These are phyloP conservation scores for Linaria vulgaris DNA, from an alignment of 257 asterid genomes.

Conservation along the genomic window DNA sequence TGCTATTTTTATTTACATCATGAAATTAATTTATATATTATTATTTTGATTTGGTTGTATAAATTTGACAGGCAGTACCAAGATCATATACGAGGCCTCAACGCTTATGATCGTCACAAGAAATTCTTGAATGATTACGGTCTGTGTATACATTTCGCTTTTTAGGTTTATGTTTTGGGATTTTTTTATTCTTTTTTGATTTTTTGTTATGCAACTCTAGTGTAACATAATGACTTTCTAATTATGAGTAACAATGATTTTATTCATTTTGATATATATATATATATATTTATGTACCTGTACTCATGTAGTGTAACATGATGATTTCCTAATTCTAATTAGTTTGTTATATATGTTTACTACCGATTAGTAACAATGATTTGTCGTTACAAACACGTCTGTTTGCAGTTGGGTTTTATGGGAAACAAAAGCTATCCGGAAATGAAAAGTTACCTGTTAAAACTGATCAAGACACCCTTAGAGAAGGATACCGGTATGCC, in stretches of 20 bases:
- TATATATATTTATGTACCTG: too few relatives aligned
- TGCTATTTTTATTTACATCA: neutral
- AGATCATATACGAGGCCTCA: constrained; percentile 87
- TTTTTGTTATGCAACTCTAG: too few relatives aligned
- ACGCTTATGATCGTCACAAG: constrained; percentile 96
- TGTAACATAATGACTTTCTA: too few relatives aligned
- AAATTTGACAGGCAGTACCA: constrained; percentile 72
- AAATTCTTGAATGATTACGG: constrained; percentile 84
- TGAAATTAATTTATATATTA: neutral
- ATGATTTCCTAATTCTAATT: neutral
- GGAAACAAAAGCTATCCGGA: constrained; percentile 49
- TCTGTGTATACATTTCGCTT: too few relatives aligned
- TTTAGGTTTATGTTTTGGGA: neutral
- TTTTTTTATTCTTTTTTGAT: too few relatives aligned
- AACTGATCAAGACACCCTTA: constrained; percentile 94
- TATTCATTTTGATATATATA: too few relatives aligned
- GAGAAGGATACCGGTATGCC: constrained; percentile 91
- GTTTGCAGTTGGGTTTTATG: constrained; percentile 72
- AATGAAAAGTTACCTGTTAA: constrained; percentile 63
- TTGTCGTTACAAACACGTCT: neutral
- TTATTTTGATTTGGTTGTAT: constrained; percentile 10
- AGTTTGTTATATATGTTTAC: neutral
- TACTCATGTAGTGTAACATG: too few relatives aligned
- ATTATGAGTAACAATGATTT: too few relatives aligned
- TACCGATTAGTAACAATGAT: neutral